Percentiles rank a stretch among this genome's conserved stretches.
These are phyloP conservation scores for Lepidopterella palustris DNA, from an alignment of 495 filamentous ascomycete species.

Conservation along the genomic window DNA sequence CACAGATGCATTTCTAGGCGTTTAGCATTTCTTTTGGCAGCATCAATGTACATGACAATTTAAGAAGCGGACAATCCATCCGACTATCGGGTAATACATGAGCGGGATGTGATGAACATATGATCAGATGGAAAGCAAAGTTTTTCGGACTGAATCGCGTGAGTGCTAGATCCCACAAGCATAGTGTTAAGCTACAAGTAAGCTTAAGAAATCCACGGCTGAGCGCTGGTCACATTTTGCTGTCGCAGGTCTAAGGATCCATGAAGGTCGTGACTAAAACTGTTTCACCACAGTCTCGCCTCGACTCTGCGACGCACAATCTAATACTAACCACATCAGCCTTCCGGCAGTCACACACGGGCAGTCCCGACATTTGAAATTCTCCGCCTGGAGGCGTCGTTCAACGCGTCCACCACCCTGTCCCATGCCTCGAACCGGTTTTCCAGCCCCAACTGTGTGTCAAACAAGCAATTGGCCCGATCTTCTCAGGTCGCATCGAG, in stretches of 20 bases:
- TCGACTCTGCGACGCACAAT: background rate
- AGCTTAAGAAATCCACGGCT: constrained; percentile 1
- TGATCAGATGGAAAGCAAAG: background rate
- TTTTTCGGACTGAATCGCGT: background rate
- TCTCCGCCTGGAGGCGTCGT: too few relatives aligned
- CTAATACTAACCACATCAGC: constrained; percentile 1
- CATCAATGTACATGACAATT: background rate
- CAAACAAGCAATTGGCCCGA: background rate
- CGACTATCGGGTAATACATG: too few relatives aligned
- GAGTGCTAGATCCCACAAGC: background rate
- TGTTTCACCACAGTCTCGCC: background rate
- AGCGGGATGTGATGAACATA: background rate
- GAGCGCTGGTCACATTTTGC: background rate
- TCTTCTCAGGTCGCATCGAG: background rate
- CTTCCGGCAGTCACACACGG: constrained; percentile 1
- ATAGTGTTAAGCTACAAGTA: background rate
- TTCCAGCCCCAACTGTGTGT: background rate
- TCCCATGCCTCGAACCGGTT: background rate
- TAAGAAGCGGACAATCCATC: background rate
- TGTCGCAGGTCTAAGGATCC: background rate
- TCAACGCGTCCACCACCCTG: background rate
- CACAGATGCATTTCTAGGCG: constrained; percentile 2
- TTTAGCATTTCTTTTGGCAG: constrained; percentile 1
- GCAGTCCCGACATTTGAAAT: constrained; percentile 8
- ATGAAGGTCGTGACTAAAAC: constrained; percentile 1